A percentile compares a stretch with the other conserved stretches of the same genome.
These are phyloP conservation scores for Dryadomyces sulphureus DNA, from an alignment of 2,329 filamentous ascomycete species.

Conservation along the genomic window DNA sequence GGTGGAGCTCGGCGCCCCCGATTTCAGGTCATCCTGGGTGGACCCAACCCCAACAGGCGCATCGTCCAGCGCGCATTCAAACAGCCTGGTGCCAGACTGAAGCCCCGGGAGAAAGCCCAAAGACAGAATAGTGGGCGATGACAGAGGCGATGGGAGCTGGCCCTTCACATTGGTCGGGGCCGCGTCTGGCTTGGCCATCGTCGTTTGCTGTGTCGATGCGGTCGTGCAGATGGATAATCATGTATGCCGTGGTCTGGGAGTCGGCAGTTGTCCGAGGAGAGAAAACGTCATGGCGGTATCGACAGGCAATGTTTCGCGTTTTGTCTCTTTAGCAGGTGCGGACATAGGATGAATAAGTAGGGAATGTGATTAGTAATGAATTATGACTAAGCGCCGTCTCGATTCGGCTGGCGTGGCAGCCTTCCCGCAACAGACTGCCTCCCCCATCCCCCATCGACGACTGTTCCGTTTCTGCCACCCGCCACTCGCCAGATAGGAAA, in stretches of 20 bases:
- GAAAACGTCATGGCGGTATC: no score
- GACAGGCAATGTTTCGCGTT: no score
- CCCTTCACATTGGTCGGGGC: background rate
- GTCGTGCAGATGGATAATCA: no score
- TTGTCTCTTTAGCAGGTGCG: no score
- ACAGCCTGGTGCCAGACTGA: background rate
- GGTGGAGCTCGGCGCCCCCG: background rate
- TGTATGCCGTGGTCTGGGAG: no score
- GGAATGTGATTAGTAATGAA: no score
- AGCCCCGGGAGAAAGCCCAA: background rate
- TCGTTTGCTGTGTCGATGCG: no score
- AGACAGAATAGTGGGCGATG: background rate
- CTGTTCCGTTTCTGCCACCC: background rate
- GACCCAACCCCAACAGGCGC: background rate
- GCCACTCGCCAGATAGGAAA: constrained; percentile 9
- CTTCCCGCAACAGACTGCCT: background rate
- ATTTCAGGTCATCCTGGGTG: background rate
- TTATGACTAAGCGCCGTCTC: no score
- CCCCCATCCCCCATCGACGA: background rate
- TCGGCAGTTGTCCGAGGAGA: no score
- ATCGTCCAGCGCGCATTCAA: background rate
- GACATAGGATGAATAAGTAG: no score
- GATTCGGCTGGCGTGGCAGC: no score
- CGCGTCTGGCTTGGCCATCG: background rate
- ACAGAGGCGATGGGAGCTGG: background rate